Conservation (phyloP, 2,329 filamentous ascomycete genomes). For the Diaporthe vaccinii region DNA sequence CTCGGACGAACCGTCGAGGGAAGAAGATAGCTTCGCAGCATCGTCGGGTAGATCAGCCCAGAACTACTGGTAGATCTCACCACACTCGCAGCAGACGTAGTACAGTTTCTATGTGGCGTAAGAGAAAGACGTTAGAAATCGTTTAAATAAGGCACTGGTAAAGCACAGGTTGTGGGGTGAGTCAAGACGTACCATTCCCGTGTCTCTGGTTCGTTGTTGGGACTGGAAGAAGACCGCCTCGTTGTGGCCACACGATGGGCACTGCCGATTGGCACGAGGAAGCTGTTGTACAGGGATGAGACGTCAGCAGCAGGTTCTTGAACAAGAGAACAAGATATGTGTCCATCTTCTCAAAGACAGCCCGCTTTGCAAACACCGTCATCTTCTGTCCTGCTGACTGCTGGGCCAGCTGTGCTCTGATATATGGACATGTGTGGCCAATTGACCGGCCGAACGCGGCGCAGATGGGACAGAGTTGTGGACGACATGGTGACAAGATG, state of each 20-base stretch:
- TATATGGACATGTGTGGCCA: neutral
- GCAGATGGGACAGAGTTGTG: neutral
- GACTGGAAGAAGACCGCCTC: slow-evolving; percentile 99
- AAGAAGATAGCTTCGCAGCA: slow-evolving; percentile 2
- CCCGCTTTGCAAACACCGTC: slow-evolving; percentile 35
- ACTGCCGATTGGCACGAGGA: slow-evolving; percentile 87
- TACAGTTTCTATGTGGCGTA: slow-evolving; percentile 79
- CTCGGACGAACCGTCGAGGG: neutral
- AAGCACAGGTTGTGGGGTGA: neutral
- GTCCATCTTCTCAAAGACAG: slow-evolving; percentile 36
- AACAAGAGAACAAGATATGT: slow-evolving; percentile 44
- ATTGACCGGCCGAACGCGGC: neutral
- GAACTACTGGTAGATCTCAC: slow-evolving; percentile 80
- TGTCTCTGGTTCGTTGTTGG: slow-evolving; percentile 95
- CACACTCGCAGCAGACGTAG: slow-evolving; percentile 94
- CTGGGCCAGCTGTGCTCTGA: slow-evolving; percentile 38
- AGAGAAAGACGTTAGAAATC: neutral
- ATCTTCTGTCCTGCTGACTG: slow-evolving; percentile 23
- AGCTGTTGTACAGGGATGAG: slow-evolving; percentile 73
- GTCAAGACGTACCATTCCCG: slow-evolving; percentile 86
- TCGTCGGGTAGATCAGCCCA: neutral
- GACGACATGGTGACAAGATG: neutral
- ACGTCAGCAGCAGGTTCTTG: slow-evolving; percentile 56
- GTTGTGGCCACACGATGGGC: slow-evolving; percentile 85
- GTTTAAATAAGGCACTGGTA: neutral